Base-by-base conservation (phyloP, 1,284 basidiomycete genomes). In the Farysia itapuensis region DNA sequence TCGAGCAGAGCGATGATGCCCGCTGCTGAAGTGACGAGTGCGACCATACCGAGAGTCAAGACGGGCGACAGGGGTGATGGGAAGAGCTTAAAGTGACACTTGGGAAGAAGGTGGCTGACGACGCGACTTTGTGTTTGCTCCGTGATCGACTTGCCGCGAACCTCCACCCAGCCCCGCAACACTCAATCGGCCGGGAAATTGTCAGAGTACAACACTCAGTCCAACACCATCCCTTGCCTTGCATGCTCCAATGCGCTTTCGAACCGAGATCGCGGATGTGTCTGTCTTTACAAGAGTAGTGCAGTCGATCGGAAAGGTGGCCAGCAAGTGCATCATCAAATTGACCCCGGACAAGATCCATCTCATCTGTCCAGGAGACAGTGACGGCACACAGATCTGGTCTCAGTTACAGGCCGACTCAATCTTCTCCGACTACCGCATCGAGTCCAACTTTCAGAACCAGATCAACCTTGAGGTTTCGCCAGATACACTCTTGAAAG, bases 371-470 rank as follows among this genome's bases (percentile, higher is more conserved):
- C 42, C 59, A n/a, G 61, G 61, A 0, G 68, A 71, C 15, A 61
- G 58, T 0, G 64, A 65, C 12, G 60, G 67, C 11, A 65, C 77
- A 0, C 75, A 77, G 49, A 73, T 77, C 29, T 77, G 72, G 73
- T 68, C 72, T 57, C 74, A 49, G 43, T 72, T 63, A 36, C 48
- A 66, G 22, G 45, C 46, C 16, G 67, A 70, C 35, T 68, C 70
- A 18, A 47, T 64, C 46, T 52, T 67, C 25, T 46, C 59, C 2
- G 61, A 65, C 13, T 68, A 75, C 35, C 66, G 71, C 28, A 69
- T 77, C 54, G 74, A 77, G 33, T 75, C 73, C 35, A 77, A 77
- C 50, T 63, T 58, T 29, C 54, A 72, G 41, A 77, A 77, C 59
- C 71, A 73, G 45, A 77, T 77, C 59, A 75, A 73, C 59, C 64